These are phyloP conservation scores for Amyloporia xantha DNA, from an alignment of 768 basidiomycete genomes.

Conservation along the genomic window DNA sequence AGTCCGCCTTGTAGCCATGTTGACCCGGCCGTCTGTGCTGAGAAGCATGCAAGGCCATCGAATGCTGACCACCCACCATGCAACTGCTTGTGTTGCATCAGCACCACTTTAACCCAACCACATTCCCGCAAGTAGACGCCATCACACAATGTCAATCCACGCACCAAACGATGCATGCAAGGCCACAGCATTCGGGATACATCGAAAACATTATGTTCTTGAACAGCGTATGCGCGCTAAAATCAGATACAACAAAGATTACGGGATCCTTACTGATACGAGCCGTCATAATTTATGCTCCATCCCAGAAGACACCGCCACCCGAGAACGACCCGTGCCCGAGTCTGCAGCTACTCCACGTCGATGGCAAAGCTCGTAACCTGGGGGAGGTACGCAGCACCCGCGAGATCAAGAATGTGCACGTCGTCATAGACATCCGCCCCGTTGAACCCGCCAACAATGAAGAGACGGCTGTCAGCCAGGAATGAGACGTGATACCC, in stretches of 20 bases:
- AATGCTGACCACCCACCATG: too few species aligned
- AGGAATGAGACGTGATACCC: conserved; percentile 83
- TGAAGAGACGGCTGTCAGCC: conserved; percentile 77
- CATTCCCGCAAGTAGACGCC: too few species aligned
- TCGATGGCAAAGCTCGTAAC: conserved; percentile 27
- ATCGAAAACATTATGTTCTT: neutral
- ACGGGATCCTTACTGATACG: conserved; percentile 3
- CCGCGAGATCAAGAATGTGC: conserved; percentile 78
- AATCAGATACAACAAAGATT: conserved; percentile 11
- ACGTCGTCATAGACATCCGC: conserved; percentile 81
- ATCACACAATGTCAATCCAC: too few species aligned
- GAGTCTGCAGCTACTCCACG: conserved; percentile 14
- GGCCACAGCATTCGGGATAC: too few species aligned
- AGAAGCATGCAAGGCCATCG: too few species aligned
- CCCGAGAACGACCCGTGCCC: neutral
- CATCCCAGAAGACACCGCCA: too few species aligned
- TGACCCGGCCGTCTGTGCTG: too few species aligned
- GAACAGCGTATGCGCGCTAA: neutral
- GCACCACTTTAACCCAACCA: too few species aligned
- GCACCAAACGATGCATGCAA: too few species aligned
- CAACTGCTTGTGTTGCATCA: too few species aligned
- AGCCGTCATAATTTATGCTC: neutral
- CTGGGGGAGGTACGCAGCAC: conserved; percentile 84
- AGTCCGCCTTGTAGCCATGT: too few species aligned
- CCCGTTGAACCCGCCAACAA: conserved; percentile 89